These are phyloP conservation scores for Candida labiduridarum DNA, from an alignment of 1,139 yeast genomes.

Conservation along the genomic window DNA sequence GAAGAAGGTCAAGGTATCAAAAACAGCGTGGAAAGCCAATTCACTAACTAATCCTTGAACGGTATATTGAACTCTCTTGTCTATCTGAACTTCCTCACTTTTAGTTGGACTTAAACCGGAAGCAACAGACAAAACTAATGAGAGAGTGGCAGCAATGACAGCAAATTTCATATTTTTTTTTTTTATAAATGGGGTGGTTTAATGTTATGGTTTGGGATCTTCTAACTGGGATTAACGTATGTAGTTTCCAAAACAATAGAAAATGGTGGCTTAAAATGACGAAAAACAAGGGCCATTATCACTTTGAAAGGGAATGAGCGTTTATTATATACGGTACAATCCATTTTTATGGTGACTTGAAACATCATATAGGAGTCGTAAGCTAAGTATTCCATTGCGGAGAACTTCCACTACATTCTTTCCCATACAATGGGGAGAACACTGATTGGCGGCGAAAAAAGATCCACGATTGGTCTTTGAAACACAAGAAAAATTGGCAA, in stretches of 20 bases:
- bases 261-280: background rate
- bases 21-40: background rate
- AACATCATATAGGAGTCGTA: background rate
- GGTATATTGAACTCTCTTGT: constrained; percentile 3
- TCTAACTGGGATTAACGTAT: background rate
- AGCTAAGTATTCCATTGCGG: background rate
- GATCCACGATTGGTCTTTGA: background rate
- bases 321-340: background rate
- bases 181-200: background rate
- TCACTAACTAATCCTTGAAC: constrained; percentile 1
- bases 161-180: background rate
- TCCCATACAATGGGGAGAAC: background rate
- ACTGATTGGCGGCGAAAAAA: background rate
- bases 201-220: background rate
- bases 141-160: background rate
- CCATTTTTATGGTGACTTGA: background rate
- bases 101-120: background rate
- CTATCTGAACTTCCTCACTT: background rate
- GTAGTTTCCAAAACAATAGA: too few species aligned
- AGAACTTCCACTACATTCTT: background rate
- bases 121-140: background rate
- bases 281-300: background rate
- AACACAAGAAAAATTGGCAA: background rate
- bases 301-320: background rate
- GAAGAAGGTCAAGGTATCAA: constrained; percentile 1